These are phyloP conservation scores for Pichia sp. DNA, from an alignment of 1,139 yeast genomes.

Conservation along the genomic window DNA sequence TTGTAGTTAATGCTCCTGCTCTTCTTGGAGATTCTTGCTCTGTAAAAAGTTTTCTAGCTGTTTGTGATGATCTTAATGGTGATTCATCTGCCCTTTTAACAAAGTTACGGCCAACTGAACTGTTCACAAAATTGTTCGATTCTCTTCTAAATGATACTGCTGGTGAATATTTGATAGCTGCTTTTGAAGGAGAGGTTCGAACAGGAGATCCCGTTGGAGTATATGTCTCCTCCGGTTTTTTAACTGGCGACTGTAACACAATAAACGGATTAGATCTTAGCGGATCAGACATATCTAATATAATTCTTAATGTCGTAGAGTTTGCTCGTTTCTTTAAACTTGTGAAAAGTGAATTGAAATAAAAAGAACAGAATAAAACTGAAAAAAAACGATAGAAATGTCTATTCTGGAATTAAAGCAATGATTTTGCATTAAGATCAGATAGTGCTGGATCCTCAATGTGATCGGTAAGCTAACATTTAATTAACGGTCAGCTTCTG, in stretches of 20 bases:
- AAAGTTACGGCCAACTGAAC: conserved; percentile 29
- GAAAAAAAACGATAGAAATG: no score
- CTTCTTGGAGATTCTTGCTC: conserved; percentile 63
- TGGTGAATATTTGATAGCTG: conserved; percentile 38
- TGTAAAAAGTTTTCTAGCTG: conserved; percentile 53
- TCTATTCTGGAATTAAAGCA: no score
- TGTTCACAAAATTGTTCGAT: conserved; percentile 22
- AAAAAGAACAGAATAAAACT: no score
- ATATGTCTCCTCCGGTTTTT: conserved; percentile 28
- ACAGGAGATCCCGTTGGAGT: conserved; percentile 34
- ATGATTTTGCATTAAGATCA: no score
- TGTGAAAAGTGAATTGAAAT: no score
- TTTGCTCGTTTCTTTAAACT: no score
- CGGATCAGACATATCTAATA: conserved; percentile 25
- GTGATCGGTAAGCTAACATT: no score
- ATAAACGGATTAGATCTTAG: conserved; percentile 25
- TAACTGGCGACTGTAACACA: conserved; percentile 26
- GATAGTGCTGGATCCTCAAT: no score
- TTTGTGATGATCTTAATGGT: conserved; percentile 21
- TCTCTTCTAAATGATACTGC: conserved; percentile 28
- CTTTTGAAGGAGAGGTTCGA: conserved; percentile 38
- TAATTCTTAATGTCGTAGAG: no score
- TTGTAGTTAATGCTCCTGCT: conserved; percentile 40
- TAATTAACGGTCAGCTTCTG: no score
- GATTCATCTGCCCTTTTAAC: conserved; percentile 27